Evolutionary conservation across 1,139 yeast genomes (phyloP).

Genomic region (Taphrina flavorubra): DNA sequence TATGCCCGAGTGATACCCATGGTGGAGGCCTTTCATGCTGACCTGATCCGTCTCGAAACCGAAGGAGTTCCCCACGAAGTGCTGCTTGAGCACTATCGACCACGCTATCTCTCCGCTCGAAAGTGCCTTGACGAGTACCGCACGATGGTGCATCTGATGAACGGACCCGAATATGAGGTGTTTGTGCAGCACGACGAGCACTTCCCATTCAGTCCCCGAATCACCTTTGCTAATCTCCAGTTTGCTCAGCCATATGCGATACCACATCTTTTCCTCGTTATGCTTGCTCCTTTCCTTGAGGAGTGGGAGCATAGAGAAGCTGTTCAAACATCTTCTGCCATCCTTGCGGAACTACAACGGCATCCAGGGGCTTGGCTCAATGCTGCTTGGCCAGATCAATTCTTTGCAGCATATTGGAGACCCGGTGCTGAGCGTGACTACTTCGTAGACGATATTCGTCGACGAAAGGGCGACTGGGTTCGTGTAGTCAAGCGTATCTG

Average conservation of each 20-base stretch:
- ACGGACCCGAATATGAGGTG: neutral
- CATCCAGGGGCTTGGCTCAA: neutral
- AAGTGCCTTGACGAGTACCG: conserved; percentile 5
- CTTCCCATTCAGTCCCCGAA: conserved; percentile 11
- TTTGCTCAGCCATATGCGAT: conserved; percentile 10
- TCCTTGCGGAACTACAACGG: conserved; percentile 3
- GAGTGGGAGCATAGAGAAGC: conserved; percentile 5
- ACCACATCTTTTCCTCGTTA: conserved; percentile 15
- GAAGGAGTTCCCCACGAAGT: neutral
- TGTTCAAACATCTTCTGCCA: neutral
- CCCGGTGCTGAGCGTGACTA: conserved; percentile 26
- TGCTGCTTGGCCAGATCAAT: conserved; percentile 21
- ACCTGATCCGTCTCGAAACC: neutral
- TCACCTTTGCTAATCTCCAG: conserved; percentile 22
- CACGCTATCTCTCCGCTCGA: neutral
- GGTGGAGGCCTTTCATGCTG: conserved; percentile 11
- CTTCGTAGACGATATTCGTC: conserved; percentile 7
- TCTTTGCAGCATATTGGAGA: conserved; percentile 19
- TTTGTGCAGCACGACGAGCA: neutral
- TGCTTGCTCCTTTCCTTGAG: conserved; percentile 19
- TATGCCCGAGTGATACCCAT: conserved; percentile 22
- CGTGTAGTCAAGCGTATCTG: conserved; percentile 4
- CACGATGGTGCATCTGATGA: neutral
- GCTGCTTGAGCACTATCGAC: neutral
- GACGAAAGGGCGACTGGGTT: conserved; percentile 5